A percentile compares a stretch with the other conserved stretches of the same genome.
phyloP scores from a whole-genome alignment of 176 grass and related monocot species.

The Oryza australiensis region DNA sequence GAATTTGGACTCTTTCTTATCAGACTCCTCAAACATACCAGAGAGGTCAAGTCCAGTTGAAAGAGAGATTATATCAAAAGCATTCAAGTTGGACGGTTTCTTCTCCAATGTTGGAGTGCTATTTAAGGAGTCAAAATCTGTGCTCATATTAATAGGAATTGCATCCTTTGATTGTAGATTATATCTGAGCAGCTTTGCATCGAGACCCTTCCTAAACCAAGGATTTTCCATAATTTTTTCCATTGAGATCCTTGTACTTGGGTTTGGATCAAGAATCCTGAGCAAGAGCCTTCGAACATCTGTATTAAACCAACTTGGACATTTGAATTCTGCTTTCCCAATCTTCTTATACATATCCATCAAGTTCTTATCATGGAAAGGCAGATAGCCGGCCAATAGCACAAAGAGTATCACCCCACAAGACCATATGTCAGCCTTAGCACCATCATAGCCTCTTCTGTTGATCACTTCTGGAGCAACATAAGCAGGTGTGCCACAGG shows the following conservation, averaged over 20 bases:
- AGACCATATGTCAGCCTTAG: slow-evolving; percentile 97
- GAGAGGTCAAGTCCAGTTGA: slow-evolving; percentile 86
- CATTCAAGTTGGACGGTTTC: slow-evolving; percentile 78
- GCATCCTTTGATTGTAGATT: slow-evolving; percentile 33
- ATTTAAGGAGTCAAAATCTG: slow-evolving; percentile 1
- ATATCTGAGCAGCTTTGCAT: slow-evolving; percentile 55
- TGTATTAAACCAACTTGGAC: slow-evolving; percentile 64
- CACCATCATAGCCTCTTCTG: slow-evolving; percentile 87
- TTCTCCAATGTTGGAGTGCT: not conserved
- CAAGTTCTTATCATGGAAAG: slow-evolving; percentile 90
- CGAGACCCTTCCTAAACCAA: slow-evolving; percentile 88
- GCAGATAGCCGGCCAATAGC: slow-evolving; percentile 80
- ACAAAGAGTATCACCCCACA: slow-evolving; percentile 96
- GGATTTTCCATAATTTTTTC: slow-evolving; percentile 86
- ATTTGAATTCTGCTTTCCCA: slow-evolving; percentile 87
- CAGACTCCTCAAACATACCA: slow-evolving; percentile 74
- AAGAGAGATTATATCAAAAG: slow-evolving; percentile 90
- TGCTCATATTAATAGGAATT: not conserved
- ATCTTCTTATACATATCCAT: slow-evolving; percentile 99
- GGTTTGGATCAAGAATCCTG: slow-evolving; percentile 91
- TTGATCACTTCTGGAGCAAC: slow-evolving; percentile 95
- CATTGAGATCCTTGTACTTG: slow-evolving; percentile 74
- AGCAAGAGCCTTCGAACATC: slow-evolving; percentile 69
- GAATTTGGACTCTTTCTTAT: slow-evolving; percentile 79
- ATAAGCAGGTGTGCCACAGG: slow-evolving; percentile 94